Conservation (phyloP, 139 green algal species). For the Volvox reticuliferus region DNA sequence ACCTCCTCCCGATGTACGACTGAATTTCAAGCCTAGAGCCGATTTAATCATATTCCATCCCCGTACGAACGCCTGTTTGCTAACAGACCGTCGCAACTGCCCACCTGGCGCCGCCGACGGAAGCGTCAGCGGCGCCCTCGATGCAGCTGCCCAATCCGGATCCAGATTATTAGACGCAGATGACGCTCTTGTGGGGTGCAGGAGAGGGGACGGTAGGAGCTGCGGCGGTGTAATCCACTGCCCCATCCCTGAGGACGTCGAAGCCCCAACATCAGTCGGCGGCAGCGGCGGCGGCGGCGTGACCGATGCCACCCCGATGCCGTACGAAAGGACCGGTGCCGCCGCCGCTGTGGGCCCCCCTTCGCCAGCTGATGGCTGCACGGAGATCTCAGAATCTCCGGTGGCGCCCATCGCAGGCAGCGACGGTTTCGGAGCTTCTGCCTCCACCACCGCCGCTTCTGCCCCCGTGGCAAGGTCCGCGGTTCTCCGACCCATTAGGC, state of each 20-base stretch:
- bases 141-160: background rate
- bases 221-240: background rate
- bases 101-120: no score
- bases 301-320: no score
- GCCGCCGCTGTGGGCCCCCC: background rate
- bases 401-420: background rate
- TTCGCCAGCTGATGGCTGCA: background rate
- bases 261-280: no score
- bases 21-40: background rate
- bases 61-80: background rate
- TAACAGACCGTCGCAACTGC: background rate
- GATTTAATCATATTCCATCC: slow-evolving; percentile 14
- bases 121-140: background rate
- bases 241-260: background rate
- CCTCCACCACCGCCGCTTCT: background rate
- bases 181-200: background rate
- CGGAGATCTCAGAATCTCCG: background rate
- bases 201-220: no score
- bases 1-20: background rate
- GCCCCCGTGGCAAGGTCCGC: background rate
- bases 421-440: background rate
- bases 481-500: background rate
- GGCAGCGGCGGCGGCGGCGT: no score
- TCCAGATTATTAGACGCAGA: background rate
- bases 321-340: background rate